phyloP scores from a whole-genome alignment of 2,329 filamentous ascomycete genomes.

The Monilinia aucupariae region DNA sequence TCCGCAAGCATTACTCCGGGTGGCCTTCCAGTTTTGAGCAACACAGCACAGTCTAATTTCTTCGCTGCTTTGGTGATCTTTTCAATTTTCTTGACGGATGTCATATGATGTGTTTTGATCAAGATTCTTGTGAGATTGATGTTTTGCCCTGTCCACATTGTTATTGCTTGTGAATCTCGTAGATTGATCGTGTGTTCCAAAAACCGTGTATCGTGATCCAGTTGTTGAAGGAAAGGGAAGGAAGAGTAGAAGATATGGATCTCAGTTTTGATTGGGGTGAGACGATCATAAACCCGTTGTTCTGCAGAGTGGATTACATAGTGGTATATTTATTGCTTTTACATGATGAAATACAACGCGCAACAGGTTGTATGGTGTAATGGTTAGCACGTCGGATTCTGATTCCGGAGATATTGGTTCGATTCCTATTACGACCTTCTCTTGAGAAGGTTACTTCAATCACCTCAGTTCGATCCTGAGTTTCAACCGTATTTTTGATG shows the following conservation, averaged over 20 bases:
- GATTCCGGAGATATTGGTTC: slow-evolving; percentile 26
- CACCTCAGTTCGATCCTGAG: slow-evolving; percentile 4
- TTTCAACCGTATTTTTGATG: neutral
- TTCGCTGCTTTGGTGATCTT: slow-evolving; percentile 60
- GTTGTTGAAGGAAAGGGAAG: too few relatives aligned
- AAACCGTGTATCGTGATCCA: too few relatives aligned
- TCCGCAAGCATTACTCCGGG: slow-evolving; percentile 79
- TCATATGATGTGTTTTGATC: slow-evolving; percentile 77
- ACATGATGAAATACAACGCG: too few relatives aligned
- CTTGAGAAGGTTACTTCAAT: neutral
- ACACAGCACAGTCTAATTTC: slow-evolving; percentile 53
- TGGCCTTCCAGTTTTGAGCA: slow-evolving; percentile 60
- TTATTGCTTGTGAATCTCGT: neutral
- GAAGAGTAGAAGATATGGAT: too few relatives aligned
- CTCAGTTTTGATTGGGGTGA: too few relatives aligned
- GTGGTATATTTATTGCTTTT: too few relatives aligned
- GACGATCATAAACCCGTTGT: too few relatives aligned
- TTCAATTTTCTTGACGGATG: slow-evolving; percentile 67
- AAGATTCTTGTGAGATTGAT: slow-evolving; percentile 42
- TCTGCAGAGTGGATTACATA: too few relatives aligned
- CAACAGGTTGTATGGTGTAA: slow-evolving; percentile 20
- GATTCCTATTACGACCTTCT: slow-evolving; percentile 19
- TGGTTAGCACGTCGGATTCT: slow-evolving; percentile 26
- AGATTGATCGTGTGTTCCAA: too few relatives aligned
- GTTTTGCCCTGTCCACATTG: neutral